Conservation (phyloP, 345 rosid genomes). For the Gossypium ekmanianum region DNA sequence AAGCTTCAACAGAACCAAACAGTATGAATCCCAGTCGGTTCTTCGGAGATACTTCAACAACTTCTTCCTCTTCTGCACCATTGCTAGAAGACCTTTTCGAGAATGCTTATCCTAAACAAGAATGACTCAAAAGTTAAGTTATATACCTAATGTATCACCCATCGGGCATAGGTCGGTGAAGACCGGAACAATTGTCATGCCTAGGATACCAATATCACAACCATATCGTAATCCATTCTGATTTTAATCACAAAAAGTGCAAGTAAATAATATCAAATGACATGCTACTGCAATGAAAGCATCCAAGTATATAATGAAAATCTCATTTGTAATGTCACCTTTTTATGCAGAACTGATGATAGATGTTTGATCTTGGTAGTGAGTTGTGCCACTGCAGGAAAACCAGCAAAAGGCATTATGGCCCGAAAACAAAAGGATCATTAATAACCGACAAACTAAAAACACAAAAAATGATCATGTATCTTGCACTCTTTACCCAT, state of each 20-base stretch:
- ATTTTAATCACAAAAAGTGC: background rate
- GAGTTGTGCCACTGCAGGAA: slow-evolving; percentile 81
- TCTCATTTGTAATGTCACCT: slow-evolving; percentile 38
- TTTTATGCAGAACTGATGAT: slow-evolving; percentile 70
- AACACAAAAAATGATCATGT: background rate
- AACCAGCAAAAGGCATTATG: slow-evolving; percentile 18
- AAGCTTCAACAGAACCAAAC: slow-evolving; percentile 62
- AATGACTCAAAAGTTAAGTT: background rate
- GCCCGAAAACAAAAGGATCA: background rate
- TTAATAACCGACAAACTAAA: background rate
- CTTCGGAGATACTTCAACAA: slow-evolving; percentile 76
- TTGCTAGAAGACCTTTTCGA: slow-evolving; percentile 65
- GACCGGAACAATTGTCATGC: too few relatives aligned
- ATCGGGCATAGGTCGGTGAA: too few relatives aligned
- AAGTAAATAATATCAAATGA: background rate
- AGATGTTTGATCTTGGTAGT: slow-evolving; percentile 92
- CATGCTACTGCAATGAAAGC: background rate
- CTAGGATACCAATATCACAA: too few relatives aligned
- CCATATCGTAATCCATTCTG: background rate
- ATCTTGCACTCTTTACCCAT: background rate
- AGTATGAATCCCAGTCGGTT: slow-evolving; percentile 92
- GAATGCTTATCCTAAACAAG: slow-evolving; percentile 81
- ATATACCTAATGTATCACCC: too few relatives aligned
- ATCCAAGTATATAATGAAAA: background rate
- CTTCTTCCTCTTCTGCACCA: slow-evolving; percentile 40